phyloP scores from a whole-genome alignment of 306 rosid genomes.

The Oxytropis ochrocephala region DNA sequence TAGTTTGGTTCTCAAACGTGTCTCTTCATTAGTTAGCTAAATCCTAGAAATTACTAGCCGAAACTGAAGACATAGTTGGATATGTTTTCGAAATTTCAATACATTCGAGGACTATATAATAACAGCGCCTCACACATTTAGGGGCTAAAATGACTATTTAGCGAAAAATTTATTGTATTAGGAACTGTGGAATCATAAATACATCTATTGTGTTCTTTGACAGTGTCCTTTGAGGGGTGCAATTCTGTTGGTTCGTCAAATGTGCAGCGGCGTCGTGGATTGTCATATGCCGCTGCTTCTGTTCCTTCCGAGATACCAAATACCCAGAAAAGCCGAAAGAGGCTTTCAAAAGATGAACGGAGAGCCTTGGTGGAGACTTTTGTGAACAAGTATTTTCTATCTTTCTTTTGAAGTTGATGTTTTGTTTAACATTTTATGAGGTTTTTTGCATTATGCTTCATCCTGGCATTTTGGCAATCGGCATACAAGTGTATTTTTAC shows the following conservation, averaged over 20 bases:
- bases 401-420: slow-evolving; percentile 2
- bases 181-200: background rate
- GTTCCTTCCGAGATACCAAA: slow-evolving; percentile 30
- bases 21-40: too few species aligned
- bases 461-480: background rate
- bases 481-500: background rate
- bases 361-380: slow-evolving; percentile 48
- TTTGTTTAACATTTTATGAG: background rate
- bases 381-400: slow-evolving; percentile 47
- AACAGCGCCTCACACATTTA: too few species aligned
- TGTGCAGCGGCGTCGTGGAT: slow-evolving; percentile 31
- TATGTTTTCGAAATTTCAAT: too few species aligned
- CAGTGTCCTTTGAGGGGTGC: slow-evolving; percentile 26
- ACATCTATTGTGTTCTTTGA: background rate
- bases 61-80: too few species aligned
- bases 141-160: too few species aligned
- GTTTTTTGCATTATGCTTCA: background rate
- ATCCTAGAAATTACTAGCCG: too few species aligned
- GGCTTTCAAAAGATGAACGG: slow-evolving; percentile 39
- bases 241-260: slow-evolving; percentile 14
- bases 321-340: slow-evolving; percentile 22
- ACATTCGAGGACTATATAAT: too few species aligned
- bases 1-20: too few species aligned
- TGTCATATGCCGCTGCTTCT: slow-evolving; percentile 44
- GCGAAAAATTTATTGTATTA: background rate